Conservation (phyloP, 805 yeast genomes). For the Candida takata region DNA sequence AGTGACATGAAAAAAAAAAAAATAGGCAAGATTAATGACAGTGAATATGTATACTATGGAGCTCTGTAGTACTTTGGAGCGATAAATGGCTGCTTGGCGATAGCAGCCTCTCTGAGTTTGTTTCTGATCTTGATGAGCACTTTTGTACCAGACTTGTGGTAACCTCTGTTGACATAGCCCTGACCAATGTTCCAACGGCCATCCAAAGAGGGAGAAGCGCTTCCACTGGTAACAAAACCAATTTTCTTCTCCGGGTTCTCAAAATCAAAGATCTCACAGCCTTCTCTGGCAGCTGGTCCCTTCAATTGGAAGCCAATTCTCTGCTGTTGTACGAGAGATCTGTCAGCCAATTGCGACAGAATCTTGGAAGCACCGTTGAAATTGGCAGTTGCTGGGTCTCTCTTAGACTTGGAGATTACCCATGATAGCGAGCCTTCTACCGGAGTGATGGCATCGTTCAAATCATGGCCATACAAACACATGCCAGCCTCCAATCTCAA, state of each 20-base stretch:
- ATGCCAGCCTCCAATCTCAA: constrained; percentile 94
- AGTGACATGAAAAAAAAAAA: too few relatives aligned
- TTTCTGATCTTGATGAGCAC: constrained; percentile 77
- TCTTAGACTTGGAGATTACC: constrained; percentile 79
- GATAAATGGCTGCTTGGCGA: constrained; percentile 84
- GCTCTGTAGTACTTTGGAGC: constrained; percentile 59
- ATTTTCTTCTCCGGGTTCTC: constrained; percentile 50
- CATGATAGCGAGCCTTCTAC: constrained; percentile 85
- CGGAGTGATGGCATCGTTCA: constrained; percentile 74
- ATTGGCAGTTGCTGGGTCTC: constrained; percentile 32
- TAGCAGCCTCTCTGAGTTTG: constrained; percentile 65
- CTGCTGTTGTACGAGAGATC: constrained; percentile 43
- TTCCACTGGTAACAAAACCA: constrained; percentile 49
- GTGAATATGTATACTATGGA: neutral
- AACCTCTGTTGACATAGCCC: constrained; percentile 71
- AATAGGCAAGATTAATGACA: too few relatives aligned
- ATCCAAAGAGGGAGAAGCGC: constrained; percentile 59
- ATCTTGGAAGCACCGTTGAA: constrained; percentile 79
- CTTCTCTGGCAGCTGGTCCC: constrained; percentile 94
- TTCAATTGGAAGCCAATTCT: constrained; percentile 67
- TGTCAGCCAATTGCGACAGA: constrained; percentile 62
- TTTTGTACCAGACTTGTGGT: constrained; percentile 66
- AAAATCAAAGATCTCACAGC: constrained; percentile 50
- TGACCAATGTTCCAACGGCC: constrained; percentile 81
- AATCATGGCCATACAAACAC: constrained; percentile 95